phyloP scores from a whole-genome alignment of 345 rosid genomes.

The Odontarrhena argentea region DNA sequence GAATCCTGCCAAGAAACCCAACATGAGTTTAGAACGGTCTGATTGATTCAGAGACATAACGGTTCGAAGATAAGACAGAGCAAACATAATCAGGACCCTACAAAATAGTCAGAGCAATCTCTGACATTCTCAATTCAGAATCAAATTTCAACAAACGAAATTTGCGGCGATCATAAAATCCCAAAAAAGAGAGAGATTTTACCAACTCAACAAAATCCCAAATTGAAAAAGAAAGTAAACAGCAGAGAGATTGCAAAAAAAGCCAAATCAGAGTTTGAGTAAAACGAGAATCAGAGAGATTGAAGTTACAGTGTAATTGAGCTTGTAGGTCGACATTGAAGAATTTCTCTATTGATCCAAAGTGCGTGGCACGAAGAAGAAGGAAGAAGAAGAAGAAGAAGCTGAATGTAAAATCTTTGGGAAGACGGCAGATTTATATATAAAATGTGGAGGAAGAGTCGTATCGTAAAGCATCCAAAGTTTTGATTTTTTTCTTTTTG shows the following conservation, averaged over 20 bases:
- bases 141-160: conserved; percentile 3
- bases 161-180: conserved; percentile 28
- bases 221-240: conserved; percentile 10
- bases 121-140: conserved; percentile 4
- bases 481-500: not conserved
- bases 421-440: conserved; percentile 34
- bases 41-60: not conserved
- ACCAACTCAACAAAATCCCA: conserved; percentile 20
- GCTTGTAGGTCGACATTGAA: conserved; percentile 60
- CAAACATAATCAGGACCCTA: not conserved
- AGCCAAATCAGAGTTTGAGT: conserved; percentile 10
- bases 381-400: conserved; percentile 9
- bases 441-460: conserved; percentile 4
- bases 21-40: conserved; percentile 1
- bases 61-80: not conserved
- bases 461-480: conserved; percentile 16
- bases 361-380: conserved; percentile 24
- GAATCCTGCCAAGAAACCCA: conserved; percentile 44
- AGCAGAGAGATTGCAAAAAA: conserved; percentile 8
- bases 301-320: conserved; percentile 52
- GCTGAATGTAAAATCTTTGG: conserved; percentile 7
- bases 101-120: not conserved
- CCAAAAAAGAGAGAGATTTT: not conserved
- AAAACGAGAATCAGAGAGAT: conserved; percentile 21
- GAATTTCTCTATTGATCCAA: not conserved